These are phyloP conservation scores for Solanum rostratum DNA, from an alignment of 257 asterid genomes.

Conservation along the genomic window DNA sequence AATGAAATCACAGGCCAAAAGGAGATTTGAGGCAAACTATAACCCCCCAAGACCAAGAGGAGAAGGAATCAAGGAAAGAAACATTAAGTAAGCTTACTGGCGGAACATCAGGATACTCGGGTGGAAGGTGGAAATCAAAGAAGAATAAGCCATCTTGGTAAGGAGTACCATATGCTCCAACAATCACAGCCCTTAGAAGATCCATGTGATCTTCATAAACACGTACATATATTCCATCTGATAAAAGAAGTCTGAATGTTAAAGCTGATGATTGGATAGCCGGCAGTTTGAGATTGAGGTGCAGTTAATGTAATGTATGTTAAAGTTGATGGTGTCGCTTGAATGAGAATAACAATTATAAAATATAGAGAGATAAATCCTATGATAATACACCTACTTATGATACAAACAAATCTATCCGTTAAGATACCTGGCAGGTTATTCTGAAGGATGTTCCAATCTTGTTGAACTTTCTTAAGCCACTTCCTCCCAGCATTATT, in stretches of 20 bases:
- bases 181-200: constrained; percentile 92
- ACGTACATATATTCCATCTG: constrained; percentile 90
- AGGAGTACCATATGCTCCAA: constrained; percentile 99
- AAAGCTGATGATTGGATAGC: not conserved
- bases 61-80: not conserved
- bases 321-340: constrained; percentile 3
- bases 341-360: not conserved
- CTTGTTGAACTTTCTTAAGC: constrained; percentile 94
- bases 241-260: constrained; percentile 2
- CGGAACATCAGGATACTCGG: constrained; percentile 88
- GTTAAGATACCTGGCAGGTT: constrained; percentile 73
- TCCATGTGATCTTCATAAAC: constrained; percentile 98
- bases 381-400: not conserved
- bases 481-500: constrained; percentile 78
- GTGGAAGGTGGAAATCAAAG: constrained; percentile 93
- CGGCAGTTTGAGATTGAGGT: not conserved
- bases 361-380: not conserved
- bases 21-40: not conserved
- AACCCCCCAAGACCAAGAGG: not conserved
- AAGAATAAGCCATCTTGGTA: constrained; percentile 98
- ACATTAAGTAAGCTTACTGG: constrained; percentile 46
- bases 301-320: not conserved
- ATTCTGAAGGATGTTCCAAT: constrained; percentile 94
- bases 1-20: not conserved
- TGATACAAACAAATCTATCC: not conserved